phyloP scores from a whole-genome alignment of 176 grass and related monocot genomes.

The Aechmea fasciata region DNA sequence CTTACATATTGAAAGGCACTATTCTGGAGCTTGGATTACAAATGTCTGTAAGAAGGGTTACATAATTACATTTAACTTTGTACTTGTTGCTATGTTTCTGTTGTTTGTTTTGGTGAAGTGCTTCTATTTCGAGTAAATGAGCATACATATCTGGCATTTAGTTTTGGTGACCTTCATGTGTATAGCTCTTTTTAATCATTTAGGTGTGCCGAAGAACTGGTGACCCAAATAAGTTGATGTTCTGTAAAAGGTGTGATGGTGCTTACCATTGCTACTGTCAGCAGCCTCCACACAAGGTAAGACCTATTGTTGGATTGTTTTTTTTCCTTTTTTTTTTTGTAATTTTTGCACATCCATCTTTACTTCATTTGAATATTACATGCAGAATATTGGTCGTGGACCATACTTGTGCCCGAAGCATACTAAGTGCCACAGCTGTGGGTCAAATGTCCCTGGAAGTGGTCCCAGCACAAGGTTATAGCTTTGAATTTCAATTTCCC shows the following conservation, averaged over 20 bases:
- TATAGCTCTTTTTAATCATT: conserved; percentile 18
- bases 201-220: conserved; percentile 89
- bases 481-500: not conserved
- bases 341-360: conserved; percentile 8
- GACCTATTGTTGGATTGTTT: conserved; percentile 5
- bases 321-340: not conserved
- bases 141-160: not conserved
- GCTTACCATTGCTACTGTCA: conserved; percentile 98
- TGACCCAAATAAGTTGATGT: conserved; percentile 97
- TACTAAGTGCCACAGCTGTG: conserved; percentile 96
- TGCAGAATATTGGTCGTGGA: conserved; percentile 88
- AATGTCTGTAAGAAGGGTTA: no score
- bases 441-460: conserved; percentile 91
- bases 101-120: no score
- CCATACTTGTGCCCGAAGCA: conserved; percentile 96
- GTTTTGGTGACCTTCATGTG: not conserved
- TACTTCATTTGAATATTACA: conserved; percentile 1
- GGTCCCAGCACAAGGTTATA: conserved; percentile 91
- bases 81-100: no score
- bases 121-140: not conserved
- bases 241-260: conserved; percentile 97
- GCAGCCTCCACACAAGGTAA: conserved; percentile 97
- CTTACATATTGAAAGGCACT: no score
- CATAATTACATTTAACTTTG: no score
- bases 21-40: no score